Evolutionary conservation across 208 protist genomes (phyloP).

Genomic region (Leishmania arabica): DNA sequence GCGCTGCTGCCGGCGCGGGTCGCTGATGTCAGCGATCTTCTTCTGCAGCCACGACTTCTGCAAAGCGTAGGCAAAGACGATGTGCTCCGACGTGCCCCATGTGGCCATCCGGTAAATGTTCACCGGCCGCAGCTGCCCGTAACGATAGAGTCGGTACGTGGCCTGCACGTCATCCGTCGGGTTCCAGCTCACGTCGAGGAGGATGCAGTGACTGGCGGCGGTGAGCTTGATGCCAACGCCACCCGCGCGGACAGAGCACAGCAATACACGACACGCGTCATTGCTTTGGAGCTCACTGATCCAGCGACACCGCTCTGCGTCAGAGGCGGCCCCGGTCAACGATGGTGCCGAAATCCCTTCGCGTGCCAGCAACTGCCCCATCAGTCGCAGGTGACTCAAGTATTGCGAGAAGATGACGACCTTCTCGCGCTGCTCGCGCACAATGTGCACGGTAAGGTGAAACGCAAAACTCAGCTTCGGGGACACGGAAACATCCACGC

Average conservation of each 20-base stretch:
- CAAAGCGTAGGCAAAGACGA: slow-evolving; percentile 87
- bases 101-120: slow-evolving; percentile 93
- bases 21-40: slow-evolving; percentile 79
- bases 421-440: slow-evolving; percentile 54
- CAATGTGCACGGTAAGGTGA: slow-evolving; percentile 56
- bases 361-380: slow-evolving; percentile 41
- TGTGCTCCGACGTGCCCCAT: slow-evolving; percentile 92
- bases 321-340: slow-evolving; percentile 45
- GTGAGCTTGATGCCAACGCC: slow-evolving; percentile 94
- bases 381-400: slow-evolving; percentile 55
- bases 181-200: slow-evolving; percentile 96
- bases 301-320: slow-evolving; percentile 43
- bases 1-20: slow-evolving; percentile 75
- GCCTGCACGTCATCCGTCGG: slow-evolving; percentile 91
- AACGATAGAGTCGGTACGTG: slow-evolving; percentile 94
- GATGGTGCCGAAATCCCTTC: slow-evolving; percentile 28
- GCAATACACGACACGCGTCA: slow-evolving; percentile 51
- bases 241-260: slow-evolving; percentile 93
- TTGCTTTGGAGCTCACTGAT: slow-evolving; percentile 74
- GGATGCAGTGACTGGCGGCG: slow-evolving; percentile 92
- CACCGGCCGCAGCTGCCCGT: slow-evolving; percentile 92
- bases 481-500: slow-evolving; percentile 42
- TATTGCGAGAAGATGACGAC: slow-evolving; percentile 87
- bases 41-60: slow-evolving; percentile 87
- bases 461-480: slow-evolving; percentile 74